Evolutionary conservation across 1,284 basidiomycete species (phyloP).

Genomic region (Leccinum huronense): DNA sequence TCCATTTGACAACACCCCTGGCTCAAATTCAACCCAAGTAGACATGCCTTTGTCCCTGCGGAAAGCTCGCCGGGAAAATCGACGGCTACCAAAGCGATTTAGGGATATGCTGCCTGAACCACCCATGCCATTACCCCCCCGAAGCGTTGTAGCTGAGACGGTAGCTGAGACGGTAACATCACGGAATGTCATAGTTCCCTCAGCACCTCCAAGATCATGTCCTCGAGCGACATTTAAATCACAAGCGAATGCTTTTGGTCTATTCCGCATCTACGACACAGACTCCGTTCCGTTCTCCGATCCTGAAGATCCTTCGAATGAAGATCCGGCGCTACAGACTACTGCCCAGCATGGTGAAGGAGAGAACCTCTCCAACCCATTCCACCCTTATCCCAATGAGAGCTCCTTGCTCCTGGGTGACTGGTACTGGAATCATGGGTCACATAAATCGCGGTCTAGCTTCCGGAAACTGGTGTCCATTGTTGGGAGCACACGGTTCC

Average conservation of each 20-base stretch:
- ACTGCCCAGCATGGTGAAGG: not conserved
- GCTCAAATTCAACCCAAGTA: not conserved
- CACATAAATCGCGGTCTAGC: not conserved
- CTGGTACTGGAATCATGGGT: not conserved
- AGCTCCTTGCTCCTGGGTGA: not conserved
- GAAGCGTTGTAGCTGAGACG: not conserved
- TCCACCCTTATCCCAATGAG: not conserved
- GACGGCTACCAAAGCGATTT: not conserved
- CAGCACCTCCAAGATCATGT: not conserved
- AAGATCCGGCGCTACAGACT: not conserved
- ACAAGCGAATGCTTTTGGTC: not conserved
- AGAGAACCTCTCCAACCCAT: not conserved
- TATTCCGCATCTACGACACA: not conserved
- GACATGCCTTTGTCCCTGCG: not conserved
- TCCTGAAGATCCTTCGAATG: not conserved
- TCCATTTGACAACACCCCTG: not conserved
- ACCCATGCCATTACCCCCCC: not conserved
- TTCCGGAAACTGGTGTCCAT: not conserved
- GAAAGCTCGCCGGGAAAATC: not conserved
- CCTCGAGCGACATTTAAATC: not conserved
- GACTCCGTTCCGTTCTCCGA: not conserved
- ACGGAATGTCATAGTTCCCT: not conserved
- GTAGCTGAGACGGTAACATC: not conserved
- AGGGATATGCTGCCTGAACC: not conserved
- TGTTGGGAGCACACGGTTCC: not conserved